Conservation (phyloP, 257 asterid species). For the Primulina eburnea region DNA sequence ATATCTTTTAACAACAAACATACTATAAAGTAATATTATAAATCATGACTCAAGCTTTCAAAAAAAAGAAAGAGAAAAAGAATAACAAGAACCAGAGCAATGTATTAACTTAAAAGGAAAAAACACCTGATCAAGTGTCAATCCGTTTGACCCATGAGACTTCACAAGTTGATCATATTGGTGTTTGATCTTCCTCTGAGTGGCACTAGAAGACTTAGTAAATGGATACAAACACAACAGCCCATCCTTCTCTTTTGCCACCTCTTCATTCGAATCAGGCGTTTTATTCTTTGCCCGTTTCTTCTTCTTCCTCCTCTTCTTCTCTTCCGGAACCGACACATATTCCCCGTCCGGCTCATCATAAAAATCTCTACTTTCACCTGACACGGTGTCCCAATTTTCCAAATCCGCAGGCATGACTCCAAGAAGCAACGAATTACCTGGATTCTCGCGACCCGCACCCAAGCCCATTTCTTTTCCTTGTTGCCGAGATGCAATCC, state of each 20-base stretch:
- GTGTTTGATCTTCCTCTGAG: constrained; percentile 77
- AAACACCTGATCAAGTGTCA: constrained; percentile 69
- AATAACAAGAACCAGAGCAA: constrained; percentile 13
- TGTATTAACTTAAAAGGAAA: constrained; percentile 1
- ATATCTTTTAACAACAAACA: background rate
- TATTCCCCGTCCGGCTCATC: constrained; percentile 35
- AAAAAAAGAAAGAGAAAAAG: constrained; percentile 15
- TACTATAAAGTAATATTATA: too few species aligned
- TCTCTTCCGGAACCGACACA: constrained; percentile 46
- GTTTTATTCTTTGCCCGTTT: constrained; percentile 63
- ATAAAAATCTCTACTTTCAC: constrained; percentile 25
- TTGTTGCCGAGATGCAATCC: constrained; percentile 18
- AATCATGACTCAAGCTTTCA: background rate
- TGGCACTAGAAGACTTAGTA: constrained; percentile 61
- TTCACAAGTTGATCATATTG: constrained; percentile 75
- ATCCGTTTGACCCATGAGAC: constrained; percentile 67
- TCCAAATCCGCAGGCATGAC: constrained; percentile 58
- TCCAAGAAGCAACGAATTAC: constrained; percentile 52
- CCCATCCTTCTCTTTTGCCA: constrained; percentile 45
- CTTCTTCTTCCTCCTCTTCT: constrained; percentile 56
- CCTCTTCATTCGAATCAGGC: constrained; percentile 48
- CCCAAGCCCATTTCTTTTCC: constrained; percentile 24
- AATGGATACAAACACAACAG: constrained; percentile 65
- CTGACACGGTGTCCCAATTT: constrained; percentile 45
- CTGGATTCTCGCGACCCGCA: constrained; percentile 38